These are phyloP conservation scores for Leptographium lundbergii DNA, from an alignment of 2,329 filamentous ascomycete genomes.

Conservation along the genomic window DNA sequence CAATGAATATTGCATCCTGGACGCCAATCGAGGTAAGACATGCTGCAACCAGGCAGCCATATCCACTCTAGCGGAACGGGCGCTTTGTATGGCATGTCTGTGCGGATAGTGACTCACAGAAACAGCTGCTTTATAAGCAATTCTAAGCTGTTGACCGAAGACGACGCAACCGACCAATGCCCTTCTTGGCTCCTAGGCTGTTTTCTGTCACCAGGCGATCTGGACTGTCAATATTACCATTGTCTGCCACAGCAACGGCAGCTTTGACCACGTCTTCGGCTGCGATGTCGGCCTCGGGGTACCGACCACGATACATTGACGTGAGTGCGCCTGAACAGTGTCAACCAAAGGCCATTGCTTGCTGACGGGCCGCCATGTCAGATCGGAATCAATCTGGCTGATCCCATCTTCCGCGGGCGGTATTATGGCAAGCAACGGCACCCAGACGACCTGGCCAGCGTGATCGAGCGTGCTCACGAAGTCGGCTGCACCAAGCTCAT, in stretches of 20 bases:
- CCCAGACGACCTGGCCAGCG: conserved; percentile 58
- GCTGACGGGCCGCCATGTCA: conserved; percentile 18
- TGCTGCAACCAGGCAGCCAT: not conserved
- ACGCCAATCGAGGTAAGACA: not conserved
- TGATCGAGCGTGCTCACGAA: conserved; percentile 65
- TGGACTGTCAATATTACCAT: not conserved
- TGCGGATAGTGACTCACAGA: not conserved
- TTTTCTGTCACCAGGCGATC: not conserved
- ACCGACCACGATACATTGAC: conserved; percentile 48
- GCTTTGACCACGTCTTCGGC: conserved; percentile 11
- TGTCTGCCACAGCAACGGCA: conserved; percentile 2
- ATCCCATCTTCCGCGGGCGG: conserved; percentile 74
- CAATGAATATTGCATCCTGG: not conserved
- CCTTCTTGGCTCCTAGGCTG: conserved; percentile 2
- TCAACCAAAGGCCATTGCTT: not conserved
- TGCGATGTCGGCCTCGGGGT: conserved; percentile 14
- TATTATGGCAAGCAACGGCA: conserved; percentile 73
- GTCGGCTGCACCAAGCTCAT: conserved; percentile 83
- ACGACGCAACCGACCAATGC: conserved; percentile 4
- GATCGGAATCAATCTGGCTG: conserved; percentile 93
- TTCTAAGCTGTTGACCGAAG: not conserved
- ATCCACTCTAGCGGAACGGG: not conserved
- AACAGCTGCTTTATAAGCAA: not conserved
- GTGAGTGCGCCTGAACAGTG: conserved; percentile 25
- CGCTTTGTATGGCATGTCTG: not conserved